These are phyloP conservation scores for Camelina sativa DNA, from an alignment of 345 rosid species.

Conservation along the genomic window DNA sequence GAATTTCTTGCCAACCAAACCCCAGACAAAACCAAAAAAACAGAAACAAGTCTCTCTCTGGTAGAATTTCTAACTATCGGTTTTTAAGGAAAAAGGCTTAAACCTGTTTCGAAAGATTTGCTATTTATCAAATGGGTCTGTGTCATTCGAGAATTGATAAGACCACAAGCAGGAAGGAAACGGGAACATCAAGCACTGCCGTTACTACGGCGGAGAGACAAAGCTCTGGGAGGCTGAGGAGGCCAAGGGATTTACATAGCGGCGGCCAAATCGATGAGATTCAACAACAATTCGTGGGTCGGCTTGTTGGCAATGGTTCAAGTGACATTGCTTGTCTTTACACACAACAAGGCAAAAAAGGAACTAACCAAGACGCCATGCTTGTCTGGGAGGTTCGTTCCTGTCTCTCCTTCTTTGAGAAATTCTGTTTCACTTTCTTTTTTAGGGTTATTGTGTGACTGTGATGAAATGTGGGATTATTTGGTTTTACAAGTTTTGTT, in stretches of 20 bases:
- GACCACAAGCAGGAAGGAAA: slow-evolving; percentile 37
- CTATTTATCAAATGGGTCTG: slow-evolving; percentile 58
- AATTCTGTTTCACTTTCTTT: no score
- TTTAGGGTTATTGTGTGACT: background rate
- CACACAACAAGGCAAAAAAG: slow-evolving; percentile 94
- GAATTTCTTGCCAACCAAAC: slow-evolving; percentile 34
- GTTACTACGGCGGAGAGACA: slow-evolving; percentile 39
- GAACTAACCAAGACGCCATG: slow-evolving; percentile 98
- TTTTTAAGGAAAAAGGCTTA: background rate
- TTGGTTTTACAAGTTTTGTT: background rate
- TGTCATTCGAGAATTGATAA: slow-evolving; percentile 56
- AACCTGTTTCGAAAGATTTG: slow-evolving; percentile 7
- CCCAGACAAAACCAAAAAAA: background rate
- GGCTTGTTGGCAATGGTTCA: slow-evolving; percentile 65
- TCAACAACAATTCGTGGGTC: slow-evolving; percentile 58
- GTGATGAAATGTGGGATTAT: slow-evolving; percentile 1
- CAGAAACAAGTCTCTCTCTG: background rate
- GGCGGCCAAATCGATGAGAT: slow-evolving; percentile 48
- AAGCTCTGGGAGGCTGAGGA: slow-evolving; percentile 53
- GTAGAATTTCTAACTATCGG: slow-evolving; percentile 14
- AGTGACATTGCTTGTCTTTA: slow-evolving; percentile 70
- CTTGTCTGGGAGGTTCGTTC: slow-evolving; percentile 87
- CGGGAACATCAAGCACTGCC: slow-evolving; percentile 15
- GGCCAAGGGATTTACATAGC: slow-evolving; percentile 42
- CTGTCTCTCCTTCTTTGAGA: no score